Conservation (phyloP, 305 asterid genomes). For the Nicotiana rustica region DNA sequence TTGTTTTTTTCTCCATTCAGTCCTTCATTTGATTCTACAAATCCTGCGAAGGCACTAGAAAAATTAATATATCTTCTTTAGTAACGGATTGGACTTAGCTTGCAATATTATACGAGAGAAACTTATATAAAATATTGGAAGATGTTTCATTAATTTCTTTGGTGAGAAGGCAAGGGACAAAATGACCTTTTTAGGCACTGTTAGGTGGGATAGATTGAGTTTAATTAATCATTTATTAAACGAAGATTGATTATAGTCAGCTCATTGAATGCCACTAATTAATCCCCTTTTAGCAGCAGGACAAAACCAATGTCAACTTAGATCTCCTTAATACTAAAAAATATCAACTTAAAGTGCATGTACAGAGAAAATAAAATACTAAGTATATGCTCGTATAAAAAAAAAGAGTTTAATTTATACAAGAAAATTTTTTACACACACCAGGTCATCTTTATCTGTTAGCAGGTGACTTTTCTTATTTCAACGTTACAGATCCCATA, state of each 20-base stretch:
- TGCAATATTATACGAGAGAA: background rate
- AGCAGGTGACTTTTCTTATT: too few species aligned
- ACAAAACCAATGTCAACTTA: slow-evolving; percentile 17
- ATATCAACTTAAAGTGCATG: background rate
- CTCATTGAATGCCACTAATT: background rate
- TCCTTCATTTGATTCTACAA: slow-evolving; percentile 5
- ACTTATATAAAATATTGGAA: background rate
- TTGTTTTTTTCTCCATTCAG: slow-evolving; percentile 40
- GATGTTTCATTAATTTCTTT: background rate
- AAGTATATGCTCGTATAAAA: background rate
- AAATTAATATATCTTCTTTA: background rate
- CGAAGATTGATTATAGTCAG: background rate
- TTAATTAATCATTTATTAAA: background rate
- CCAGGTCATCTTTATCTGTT: too few species aligned
- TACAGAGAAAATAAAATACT: slow-evolving; percentile 2
- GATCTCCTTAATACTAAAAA: background rate
- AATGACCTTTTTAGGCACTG: background rate
- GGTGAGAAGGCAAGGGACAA: background rate
- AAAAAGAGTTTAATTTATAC: too few species aligned
- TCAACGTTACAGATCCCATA: too few species aligned
- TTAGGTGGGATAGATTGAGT: background rate
- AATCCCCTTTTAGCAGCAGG: slow-evolving; percentile 18
- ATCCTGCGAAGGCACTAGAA: slow-evolving; percentile 8
- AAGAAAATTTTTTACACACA: too few species aligned
- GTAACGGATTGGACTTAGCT: background rate